Evolutionary conservation across 495 filamentous ascomycete genomes (phyloP), one percentile per base, ranked within the genome.

Genomic region (Thermochaetoides thermophila): DNA sequence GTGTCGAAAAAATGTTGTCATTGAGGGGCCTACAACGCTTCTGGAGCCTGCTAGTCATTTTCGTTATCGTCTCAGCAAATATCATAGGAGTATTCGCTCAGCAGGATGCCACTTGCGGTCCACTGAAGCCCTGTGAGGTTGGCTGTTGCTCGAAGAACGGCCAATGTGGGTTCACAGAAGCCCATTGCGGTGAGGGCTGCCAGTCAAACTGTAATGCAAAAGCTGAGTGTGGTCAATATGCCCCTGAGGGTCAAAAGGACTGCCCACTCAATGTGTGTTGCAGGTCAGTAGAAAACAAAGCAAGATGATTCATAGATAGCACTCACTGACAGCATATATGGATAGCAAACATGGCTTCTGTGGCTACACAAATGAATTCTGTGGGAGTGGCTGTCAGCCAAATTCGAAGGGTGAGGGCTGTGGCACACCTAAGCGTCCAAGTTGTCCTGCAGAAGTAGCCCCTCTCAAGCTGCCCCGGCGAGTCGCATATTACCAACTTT

Each of bases 141-240:
- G 21, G 21, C 6, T 24, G 21, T 11, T 24, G 21, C 21, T 6
- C 6, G 6, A 24, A 24, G 21, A 24, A 24, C 11, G 11, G 11
- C 21, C 21, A 24, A 24, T 24, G 21, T 24, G 21, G 21, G 6
- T 24, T 24, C 21, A 24, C 21, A 6, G 6, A 6, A 11, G 21
- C 6, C 6, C 21, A 37, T 17, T 50, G 44, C 27, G 47, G 37
- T 3, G 31, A 23, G 14, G 45, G 35, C 19, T 42, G 45, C 16
- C 5, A 29, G 14, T 37, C 33, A 22, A 53, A 59, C 36, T 59
- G 53, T 29, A 34, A 57, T 38, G 46, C 55, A 7, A 38, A 38
- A 12, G 53, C 55, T 2, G 46, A 49, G 20, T 59, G 55, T 35
- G 55, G 55, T 7, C 16, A 48, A n/a, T 44, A 48, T 31, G 45